Evolutionary conservation across 371 early-diverging fungal species (phyloP).

Genomic region (Mortierella sp.): DNA sequence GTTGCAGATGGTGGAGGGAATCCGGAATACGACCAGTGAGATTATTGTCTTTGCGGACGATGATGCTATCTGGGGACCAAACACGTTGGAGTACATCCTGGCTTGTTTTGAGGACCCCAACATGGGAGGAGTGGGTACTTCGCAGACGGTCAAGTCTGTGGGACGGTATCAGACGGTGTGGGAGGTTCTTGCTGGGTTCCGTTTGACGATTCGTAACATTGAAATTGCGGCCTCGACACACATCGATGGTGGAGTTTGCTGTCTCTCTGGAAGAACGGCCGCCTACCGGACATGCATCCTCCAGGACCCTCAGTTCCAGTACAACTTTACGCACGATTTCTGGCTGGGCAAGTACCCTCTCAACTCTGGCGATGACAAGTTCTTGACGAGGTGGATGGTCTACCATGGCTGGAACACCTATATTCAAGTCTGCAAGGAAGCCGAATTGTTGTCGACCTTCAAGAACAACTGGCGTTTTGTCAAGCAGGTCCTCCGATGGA

Average conservation of each 20-base stretch:
- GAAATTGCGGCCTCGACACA: slow-evolving; percentile 84
- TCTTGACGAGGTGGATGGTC: slow-evolving; percentile 84
- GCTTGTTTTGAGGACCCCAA: slow-evolving; percentile 83
- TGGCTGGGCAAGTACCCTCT: slow-evolving; percentile 81
- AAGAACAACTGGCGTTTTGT: slow-evolving; percentile 86
- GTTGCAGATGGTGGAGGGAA: slow-evolving; percentile 81
- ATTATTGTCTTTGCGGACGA: slow-evolving; percentile 85
- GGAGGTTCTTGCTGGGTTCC: slow-evolving; percentile 82
- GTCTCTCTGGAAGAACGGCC: slow-evolving; percentile 85
- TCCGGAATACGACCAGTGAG: slow-evolving; percentile 74
- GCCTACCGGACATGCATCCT: slow-evolving; percentile 82
- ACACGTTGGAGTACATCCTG: slow-evolving; percentile 74
- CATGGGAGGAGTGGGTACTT: slow-evolving; percentile 86
- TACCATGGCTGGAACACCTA: slow-evolving; percentile 81
- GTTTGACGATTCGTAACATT: slow-evolving; percentile 81
- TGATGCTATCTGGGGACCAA: slow-evolving; percentile 80
- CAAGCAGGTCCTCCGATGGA: slow-evolving; percentile 82
- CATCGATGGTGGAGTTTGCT: slow-evolving; percentile 85
- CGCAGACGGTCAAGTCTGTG: slow-evolving; percentile 73
- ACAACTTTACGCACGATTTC: slow-evolving; percentile 79
- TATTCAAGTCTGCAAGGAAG: slow-evolving; percentile 82
- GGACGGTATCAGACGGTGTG: slow-evolving; percentile 76
- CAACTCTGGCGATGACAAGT: slow-evolving; percentile 86
- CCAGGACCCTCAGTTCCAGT: slow-evolving; percentile 81
- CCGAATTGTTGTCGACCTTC: slow-evolving; percentile 80